A percentile compares a stretch with the other conserved stretches of the same genome.
Conservation (phyloP, 176 grass and related monocot species). For the Saccharum officinarum region DNA sequence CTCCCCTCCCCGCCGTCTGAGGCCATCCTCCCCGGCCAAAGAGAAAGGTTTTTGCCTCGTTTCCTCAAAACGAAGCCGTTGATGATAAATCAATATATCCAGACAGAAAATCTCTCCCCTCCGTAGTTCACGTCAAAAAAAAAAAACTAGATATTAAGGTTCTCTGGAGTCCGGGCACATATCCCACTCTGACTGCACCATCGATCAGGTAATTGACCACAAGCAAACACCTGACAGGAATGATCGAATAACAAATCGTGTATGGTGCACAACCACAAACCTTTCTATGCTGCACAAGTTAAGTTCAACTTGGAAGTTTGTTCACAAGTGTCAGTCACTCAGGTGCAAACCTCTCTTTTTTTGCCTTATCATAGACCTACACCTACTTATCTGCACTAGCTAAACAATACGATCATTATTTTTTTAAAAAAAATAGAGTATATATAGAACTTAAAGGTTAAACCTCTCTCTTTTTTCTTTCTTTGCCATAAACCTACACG, state of each 20-base stretch:
- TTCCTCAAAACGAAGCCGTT: too few relatives aligned
- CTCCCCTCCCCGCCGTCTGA: too few relatives aligned
- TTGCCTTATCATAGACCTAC: background rate
- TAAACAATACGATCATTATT: background rate
- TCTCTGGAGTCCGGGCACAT: too few relatives aligned
- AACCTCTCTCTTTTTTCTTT: background rate
- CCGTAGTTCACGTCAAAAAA: too few relatives aligned
- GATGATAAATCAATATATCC: too few relatives aligned
- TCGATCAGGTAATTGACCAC: background rate
- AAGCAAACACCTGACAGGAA: conserved; percentile 2
- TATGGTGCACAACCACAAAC: background rate
- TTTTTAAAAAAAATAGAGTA: background rate
- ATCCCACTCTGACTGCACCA: background rate
- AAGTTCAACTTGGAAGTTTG: background rate
- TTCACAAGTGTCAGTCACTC: background rate
- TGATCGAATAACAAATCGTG: background rate
- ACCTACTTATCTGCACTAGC: background rate
- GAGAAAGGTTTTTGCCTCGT: too few relatives aligned
- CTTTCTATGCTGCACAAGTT: background rate
- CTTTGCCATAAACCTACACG: too few relatives aligned
- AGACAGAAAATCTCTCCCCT: too few relatives aligned
- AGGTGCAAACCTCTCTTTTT: background rate
- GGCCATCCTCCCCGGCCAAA: too few relatives aligned
- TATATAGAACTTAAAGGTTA: background rate
- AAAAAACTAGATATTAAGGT: background rate